Evolutionary conservation across 768 basidiomycete species (phyloP).

Genomic region (Brasilioporus rufonigricans): DNA sequence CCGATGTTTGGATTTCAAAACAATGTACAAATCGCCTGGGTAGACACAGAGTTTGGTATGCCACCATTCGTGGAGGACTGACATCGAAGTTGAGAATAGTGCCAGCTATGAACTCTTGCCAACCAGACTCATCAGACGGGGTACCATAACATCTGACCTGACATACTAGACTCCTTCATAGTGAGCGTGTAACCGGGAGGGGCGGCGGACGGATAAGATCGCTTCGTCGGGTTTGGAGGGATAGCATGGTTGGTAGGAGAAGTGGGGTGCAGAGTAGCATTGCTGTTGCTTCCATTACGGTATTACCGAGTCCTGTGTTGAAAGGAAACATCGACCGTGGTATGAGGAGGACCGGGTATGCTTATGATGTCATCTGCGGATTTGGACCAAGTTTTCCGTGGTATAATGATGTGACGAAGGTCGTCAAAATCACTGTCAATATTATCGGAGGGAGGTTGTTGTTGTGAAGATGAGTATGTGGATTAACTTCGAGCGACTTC

Average conservation of each 20-base stretch:
- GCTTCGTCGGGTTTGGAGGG: conserved; percentile 33
- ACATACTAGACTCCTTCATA: conserved; percentile 35
- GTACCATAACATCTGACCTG: conserved; percentile 56
- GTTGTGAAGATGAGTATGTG: conserved; percentile 30
- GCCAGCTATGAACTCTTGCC: conserved; percentile 58
- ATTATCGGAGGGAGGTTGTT: conserved; percentile 29
- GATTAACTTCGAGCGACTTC: conserved; percentile 44
- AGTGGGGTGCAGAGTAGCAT: conserved; percentile 46
- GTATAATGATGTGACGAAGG: conserved; percentile 63
- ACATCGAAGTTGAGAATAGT: conserved; percentile 44
- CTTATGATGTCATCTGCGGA: conserved; percentile 78
- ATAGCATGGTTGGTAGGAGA: conserved; percentile 26
- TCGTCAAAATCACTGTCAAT: conserved; percentile 53
- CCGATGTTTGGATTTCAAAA: conserved; percentile 41
- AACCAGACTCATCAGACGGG: conserved; percentile 49
- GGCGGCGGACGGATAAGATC: conserved; percentile 42
- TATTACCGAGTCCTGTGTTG: conserved; percentile 67
- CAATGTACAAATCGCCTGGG: conserved; percentile 50
- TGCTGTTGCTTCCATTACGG: conserved; percentile 57
- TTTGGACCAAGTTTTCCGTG: conserved; percentile 73
- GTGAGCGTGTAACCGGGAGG: conserved; percentile 18
- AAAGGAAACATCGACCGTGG: conserved; percentile 45
- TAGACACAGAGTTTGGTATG: conserved; percentile 47
- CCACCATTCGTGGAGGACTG: conserved; percentile 23
- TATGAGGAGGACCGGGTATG: conserved; percentile 36